Conservation (phyloP, 164 flowering plant genomes). For the Kingdonia uniflora region DNA sequence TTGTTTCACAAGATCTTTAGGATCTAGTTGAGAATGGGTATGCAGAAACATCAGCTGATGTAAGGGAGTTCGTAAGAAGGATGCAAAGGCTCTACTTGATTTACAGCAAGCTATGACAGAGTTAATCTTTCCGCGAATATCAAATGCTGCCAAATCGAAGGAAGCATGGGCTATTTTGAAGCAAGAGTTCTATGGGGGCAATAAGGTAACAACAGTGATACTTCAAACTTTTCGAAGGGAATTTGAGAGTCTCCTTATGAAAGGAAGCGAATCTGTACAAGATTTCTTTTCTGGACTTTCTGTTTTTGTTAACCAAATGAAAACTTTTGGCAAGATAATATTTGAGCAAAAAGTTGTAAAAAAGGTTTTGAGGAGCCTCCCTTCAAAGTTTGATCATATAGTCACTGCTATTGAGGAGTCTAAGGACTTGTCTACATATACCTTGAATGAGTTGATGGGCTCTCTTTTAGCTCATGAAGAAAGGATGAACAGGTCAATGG, state of each 20-base stretch:
- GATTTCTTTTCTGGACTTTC: not conserved
- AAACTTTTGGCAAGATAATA: not conserved
- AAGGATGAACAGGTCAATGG: too few relatives aligned
- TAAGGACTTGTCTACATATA: slow-evolving; percentile 3
- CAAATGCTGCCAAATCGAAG: slow-evolving; percentile 2
- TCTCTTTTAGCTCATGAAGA: too few relatives aligned
- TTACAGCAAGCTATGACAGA: slow-evolving; percentile 3
- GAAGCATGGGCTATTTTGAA: slow-evolving; percentile 1
- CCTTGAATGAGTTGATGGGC: not conserved
- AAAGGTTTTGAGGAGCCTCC: slow-evolving; percentile 1
- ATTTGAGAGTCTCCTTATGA: slow-evolving; percentile 5
- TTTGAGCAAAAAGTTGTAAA: not conserved
- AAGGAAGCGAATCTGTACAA: slow-evolving; percentile 5
- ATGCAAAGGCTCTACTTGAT: slow-evolving; percentile 4
- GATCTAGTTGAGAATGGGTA: slow-evolving; percentile 3
- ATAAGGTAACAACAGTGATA: slow-evolving; percentile 4
- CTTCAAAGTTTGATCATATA: slow-evolving; percentile 8
- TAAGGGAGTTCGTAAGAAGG: slow-evolving; percentile 6
- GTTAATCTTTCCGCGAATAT: not conserved
- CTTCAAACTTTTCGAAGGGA: not conserved
- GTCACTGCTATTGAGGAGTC: slow-evolving; percentile 7
- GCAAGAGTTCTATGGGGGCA: slow-evolving; percentile 1
- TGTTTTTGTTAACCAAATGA: not conserved
- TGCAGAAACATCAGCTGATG: not conserved
- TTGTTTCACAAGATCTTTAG: slow-evolving; percentile 1